phyloP scores from a whole-genome alignment of 2,329 filamentous ascomycete genomes.

The Orbilia brochopaga region DNA sequence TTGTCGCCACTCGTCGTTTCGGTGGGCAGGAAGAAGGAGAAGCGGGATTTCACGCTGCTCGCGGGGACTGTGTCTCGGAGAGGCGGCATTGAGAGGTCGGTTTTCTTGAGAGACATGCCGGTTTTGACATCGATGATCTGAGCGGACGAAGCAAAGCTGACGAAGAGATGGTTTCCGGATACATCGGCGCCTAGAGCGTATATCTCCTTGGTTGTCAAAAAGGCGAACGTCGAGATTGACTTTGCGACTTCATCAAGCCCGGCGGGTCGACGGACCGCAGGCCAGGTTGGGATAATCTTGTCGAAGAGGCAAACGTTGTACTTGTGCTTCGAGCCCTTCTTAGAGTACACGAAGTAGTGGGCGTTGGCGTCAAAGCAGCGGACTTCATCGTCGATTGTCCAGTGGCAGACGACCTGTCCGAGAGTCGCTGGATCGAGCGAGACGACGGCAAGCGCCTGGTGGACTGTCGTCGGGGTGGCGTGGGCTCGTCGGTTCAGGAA shows the following conservation, averaged over 20 bases:
- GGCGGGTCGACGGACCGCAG: slow-evolving; percentile 21
- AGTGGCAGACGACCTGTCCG: slow-evolving; percentile 44
- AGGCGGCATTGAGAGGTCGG: slow-evolving; percentile 40
- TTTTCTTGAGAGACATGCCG: slow-evolving; percentile 36
- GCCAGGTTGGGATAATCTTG: slow-evolving; percentile 37
- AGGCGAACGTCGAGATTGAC: slow-evolving; percentile 29
- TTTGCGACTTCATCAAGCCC: slow-evolving; percentile 21
- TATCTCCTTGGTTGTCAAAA: slow-evolving; percentile 28
- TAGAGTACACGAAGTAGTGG: slow-evolving; percentile 45
- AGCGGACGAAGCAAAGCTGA: slow-evolving; percentile 33
- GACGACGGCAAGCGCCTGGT: slow-evolving; percentile 31
- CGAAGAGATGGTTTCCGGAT: slow-evolving; percentile 29
- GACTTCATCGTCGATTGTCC: slow-evolving; percentile 44
- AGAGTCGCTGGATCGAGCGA: slow-evolving; percentile 37
- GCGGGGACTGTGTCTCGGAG: slow-evolving; percentile 25
- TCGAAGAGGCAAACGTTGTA: slow-evolving; percentile 42
- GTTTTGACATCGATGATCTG: slow-evolving; percentile 42
- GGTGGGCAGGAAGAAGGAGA: slow-evolving; percentile 32
- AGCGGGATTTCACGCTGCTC: slow-evolving; percentile 19
- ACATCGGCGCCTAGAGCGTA: slow-evolving; percentile 36
- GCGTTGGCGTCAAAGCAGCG: slow-evolving; percentile 37
- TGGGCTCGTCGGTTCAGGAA: slow-evolving; percentile 24
- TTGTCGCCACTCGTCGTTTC: slow-evolving; percentile 14
- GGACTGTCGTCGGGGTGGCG: slow-evolving; percentile 20
- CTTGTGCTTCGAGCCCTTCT: slow-evolving; percentile 37